phyloP scores from a whole-genome alignment of 257 asterid species.

The Oldenlandia corymbosa region DNA sequence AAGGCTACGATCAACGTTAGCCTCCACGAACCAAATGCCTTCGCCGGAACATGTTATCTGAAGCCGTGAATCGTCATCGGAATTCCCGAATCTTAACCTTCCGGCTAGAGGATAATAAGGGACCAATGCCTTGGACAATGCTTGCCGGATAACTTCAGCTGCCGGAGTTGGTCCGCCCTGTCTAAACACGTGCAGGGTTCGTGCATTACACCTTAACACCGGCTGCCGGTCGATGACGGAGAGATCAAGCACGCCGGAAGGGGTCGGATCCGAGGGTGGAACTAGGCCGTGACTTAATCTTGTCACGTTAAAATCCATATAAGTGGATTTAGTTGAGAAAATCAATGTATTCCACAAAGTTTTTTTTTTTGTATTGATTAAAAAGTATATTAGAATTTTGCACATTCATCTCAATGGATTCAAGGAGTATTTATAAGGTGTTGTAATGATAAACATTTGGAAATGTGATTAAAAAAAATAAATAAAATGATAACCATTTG shows the following conservation, averaged over 20 bases:
- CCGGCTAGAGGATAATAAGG: slow-evolving; percentile 60
- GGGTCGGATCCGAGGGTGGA: slow-evolving; percentile 38
- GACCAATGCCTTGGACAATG: slow-evolving; percentile 42
- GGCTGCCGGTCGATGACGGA: slow-evolving; percentile 40
- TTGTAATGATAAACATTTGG: no score
- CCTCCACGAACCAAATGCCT: slow-evolving; percentile 51
- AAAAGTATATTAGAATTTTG: no score
- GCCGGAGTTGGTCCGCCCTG: slow-evolving; percentile 14
- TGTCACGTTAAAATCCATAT: slow-evolving; percentile 36
- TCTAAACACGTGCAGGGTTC: slow-evolving; percentile 41
- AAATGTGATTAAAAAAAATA: no score
- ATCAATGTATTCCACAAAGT: no score
- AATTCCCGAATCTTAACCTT: slow-evolving; percentile 19
- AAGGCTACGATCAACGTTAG: slow-evolving; percentile 32
- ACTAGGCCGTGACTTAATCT: slow-evolving; percentile 20
- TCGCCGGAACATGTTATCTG: slow-evolving; percentile 42
- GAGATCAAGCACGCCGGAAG: slow-evolving; percentile 36
- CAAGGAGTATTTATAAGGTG: background rate
- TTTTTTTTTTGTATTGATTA: no score
- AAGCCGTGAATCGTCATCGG: slow-evolving; percentile 18
- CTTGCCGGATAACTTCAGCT: slow-evolving; percentile 22
- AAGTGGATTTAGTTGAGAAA: background rate
- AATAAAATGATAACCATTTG: no score
- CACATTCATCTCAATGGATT: background rate
- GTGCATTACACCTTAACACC: slow-evolving; percentile 42